A percentile compares a stretch with the other conserved stretches of the same genome.
phyloP scores from a whole-genome alignment of 257 asterid genomes.

The Jacaranda mimosifolia region DNA sequence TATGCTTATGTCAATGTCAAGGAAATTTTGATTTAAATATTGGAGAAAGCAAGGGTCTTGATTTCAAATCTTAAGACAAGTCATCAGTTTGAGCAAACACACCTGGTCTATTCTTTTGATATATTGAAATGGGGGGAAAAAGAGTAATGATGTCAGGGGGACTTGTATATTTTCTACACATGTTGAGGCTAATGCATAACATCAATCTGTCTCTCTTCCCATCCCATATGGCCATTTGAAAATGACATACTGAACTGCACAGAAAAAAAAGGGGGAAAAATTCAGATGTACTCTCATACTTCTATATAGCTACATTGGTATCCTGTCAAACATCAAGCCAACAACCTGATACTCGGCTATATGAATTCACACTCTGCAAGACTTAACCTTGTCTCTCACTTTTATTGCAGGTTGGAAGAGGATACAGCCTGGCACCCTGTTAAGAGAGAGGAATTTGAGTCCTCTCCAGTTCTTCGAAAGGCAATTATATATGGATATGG shows the following conservation, averaged over 20 bases:
- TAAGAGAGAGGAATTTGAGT: constrained; percentile 61
- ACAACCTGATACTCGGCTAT: not conserved
- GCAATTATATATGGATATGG: constrained; percentile 83
- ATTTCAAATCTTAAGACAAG: no score
- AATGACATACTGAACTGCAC: no score
- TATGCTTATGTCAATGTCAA: not conserved
- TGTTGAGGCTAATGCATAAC: no score
- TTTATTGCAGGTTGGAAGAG: constrained; percentile 74
- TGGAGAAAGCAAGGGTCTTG: no score
- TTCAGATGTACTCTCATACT: not conserved
- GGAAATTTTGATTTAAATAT: not conserved
- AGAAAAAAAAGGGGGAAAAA: not conserved
- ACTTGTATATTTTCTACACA: no score
- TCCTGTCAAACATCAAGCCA: constrained; percentile 13
- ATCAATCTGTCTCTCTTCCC: no score
- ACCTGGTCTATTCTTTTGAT: no score
- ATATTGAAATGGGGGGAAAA: no score
- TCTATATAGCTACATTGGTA: not conserved
- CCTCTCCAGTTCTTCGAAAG: constrained; percentile 66
- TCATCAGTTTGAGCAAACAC: no score
- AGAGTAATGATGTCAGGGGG: no score
- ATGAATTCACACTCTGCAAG: not conserved
- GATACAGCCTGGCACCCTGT: constrained; percentile 98
- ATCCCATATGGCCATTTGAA: no score
- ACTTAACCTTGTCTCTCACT: constrained; percentile 25